Evolutionary conservation across 441 rosid genomes (phyloP), one percentile per base, ranked within the genome.

Genomic region (Theobroma grandiflorum): DNA sequence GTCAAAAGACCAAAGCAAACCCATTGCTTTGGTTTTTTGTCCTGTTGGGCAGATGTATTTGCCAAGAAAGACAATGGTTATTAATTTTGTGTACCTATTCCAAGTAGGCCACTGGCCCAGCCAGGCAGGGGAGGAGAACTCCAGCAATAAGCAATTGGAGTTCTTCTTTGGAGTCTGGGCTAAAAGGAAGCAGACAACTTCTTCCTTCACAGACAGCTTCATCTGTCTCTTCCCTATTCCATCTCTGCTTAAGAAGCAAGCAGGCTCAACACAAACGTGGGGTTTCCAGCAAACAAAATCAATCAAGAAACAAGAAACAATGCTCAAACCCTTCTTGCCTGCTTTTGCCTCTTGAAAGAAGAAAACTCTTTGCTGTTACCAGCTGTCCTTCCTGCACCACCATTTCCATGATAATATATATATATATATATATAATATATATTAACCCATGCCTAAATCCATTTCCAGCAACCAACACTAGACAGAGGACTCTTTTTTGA

Each of bases 71-170:
- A 37, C 64, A n/a, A 73, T 20, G 6, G 64, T 18, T 18, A n/a
- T 55, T 55, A 73, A 38, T 9, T 26, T 26, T 38, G n/a, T 72
- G 45, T 71, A 43, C 50, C 72, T n/a, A 68, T 64, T 22, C 35
- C n/a, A 37, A 66, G 50, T 33, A 20, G 49, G 9, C 49, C 49
- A 45, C 7, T 38, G 70, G 70, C 26, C 47, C 71, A n/a, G 33
- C 22, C 12, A 35, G 49, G 31, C 49, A 45, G 49, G 49, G 10
- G 8, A 45, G 7, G 10, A 10, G 6, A 40, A 67, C 7, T 26
- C 11, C 31, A 26, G 31, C 31, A 26, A 26, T 26, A 26, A 26
- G 31, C 31, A 26, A 26, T 26, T 26, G 1, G 42, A 49, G 59
- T 43, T 70, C 8, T 49, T 10, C 45, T 26, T 4, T n/a, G 3